Conservation (phyloP, 2,329 filamentous ascomycete genomes). For the Phialocephala sp. region DNA sequence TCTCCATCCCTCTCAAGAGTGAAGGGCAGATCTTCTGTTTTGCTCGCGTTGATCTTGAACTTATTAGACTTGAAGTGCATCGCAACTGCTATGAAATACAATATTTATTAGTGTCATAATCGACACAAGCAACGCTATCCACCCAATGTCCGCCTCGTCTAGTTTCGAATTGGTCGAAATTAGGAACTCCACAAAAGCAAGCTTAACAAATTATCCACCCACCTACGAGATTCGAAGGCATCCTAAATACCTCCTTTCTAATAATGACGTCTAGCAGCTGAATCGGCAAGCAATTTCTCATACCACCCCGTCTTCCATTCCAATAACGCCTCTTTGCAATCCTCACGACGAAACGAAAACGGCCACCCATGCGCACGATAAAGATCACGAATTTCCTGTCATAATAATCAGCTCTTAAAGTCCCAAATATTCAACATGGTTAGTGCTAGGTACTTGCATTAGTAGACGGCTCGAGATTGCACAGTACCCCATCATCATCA, state of each 20-base stretch:
- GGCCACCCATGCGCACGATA: slow-evolving; percentile 1
- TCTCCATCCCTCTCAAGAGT: neutral
- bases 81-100: neutral
- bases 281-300: neutral
- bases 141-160: neutral
- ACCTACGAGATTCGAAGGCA: neutral
- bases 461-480: neutral
- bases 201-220: neutral
- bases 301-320: neutral
- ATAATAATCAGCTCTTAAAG: neutral
- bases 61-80: neutral
- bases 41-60: neutral
- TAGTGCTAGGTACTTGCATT: neutral
- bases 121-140: neutral
- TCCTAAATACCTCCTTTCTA: neutral
- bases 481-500: neutral
- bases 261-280: neutral
- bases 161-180: neutral
- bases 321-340: neutral
- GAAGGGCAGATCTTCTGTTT: neutral
- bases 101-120: neutral
- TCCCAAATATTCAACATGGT: neutral
- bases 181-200: neutral
- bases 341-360: neutral
- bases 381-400: neutral